A percentile compares a stretch with the other conserved stretches of the same genome.
Evolutionary conservation across 2,329 filamentous ascomycete species (phyloP).

Genomic region (Xylariaceae sp.): DNA sequence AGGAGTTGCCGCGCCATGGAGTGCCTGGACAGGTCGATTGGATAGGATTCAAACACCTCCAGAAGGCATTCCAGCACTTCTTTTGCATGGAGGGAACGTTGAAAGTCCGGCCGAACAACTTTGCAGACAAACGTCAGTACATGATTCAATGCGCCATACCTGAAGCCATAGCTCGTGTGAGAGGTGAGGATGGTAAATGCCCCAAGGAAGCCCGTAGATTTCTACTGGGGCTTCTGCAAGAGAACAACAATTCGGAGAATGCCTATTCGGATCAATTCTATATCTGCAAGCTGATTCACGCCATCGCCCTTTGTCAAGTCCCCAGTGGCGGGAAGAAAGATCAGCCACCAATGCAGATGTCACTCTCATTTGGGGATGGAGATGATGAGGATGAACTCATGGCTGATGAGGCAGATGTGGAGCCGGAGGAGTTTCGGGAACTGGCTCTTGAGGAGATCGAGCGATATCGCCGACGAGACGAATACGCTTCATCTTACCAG

Average conservation of each 20-base stretch:
- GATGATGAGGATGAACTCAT: conserved; percentile 40
- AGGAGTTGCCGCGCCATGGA: conserved; percentile 71
- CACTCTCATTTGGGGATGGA: conserved; percentile 39
- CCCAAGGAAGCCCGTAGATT: conserved; percentile 76
- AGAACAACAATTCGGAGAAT: conserved; percentile 93
- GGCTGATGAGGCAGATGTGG: conserved; percentile 37
- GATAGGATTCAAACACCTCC: conserved; percentile 77
- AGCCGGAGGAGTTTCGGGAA: conserved; percentile 46
- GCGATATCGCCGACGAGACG: conserved; percentile 60
- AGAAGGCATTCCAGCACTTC: conserved; percentile 79
- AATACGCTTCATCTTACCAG: conserved; percentile 63
- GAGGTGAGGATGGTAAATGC: conserved; percentile 69
- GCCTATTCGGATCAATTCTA: conserved; percentile 85
- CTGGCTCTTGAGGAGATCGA: conserved; percentile 59
- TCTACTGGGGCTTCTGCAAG: conserved; percentile 80
- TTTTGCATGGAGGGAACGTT: conserved; percentile 76
- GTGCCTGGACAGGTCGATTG: conserved; percentile 59
- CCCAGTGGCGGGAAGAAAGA: conserved; percentile 37
- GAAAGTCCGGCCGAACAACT: conserved; percentile 86
- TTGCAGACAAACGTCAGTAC: conserved; percentile 80
- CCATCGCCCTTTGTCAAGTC: conserved; percentile 54
- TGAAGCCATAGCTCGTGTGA: conserved; percentile 70
- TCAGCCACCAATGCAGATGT: conserved; percentile 39
- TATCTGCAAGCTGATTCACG: conserved; percentile 69
- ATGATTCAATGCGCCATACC: conserved; percentile 79